These are phyloP conservation scores for Termitomyces sp. DNA, from an alignment of 768 basidiomycete species.

Conservation along the genomic window DNA sequence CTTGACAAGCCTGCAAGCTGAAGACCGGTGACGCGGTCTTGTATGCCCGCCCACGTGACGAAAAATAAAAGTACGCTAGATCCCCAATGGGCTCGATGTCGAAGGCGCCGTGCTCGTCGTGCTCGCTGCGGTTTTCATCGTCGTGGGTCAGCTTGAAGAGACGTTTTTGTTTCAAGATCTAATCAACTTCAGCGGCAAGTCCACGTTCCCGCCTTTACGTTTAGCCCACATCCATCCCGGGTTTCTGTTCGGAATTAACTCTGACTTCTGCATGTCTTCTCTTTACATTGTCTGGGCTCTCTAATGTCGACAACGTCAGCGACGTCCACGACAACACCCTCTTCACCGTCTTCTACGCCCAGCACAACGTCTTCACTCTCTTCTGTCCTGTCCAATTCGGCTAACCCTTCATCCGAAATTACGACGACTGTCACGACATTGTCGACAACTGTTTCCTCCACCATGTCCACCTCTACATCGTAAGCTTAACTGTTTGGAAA, in stretches of 20 bases:
- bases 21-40: background rate
- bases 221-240: background rate
- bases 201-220: slow-evolving; percentile 12
- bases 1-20: background rate
- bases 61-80: background rate
- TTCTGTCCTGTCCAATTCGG: slow-evolving; percentile 16
- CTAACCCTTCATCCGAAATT: slow-evolving; percentile 10
- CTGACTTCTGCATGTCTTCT: slow-evolving; percentile 13
- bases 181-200: slow-evolving; percentile 2
- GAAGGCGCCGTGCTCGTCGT: background rate
- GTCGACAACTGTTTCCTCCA: background rate
- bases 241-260: slow-evolving; percentile 2
- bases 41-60: background rate
- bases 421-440: slow-evolving; percentile 5
- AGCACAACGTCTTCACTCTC: slow-evolving; percentile 15
- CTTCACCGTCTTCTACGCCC: slow-evolving; percentile 15
- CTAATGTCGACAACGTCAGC: slow-evolving; percentile 13
- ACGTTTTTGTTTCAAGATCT: background rate
- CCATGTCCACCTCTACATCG: slow-evolving; percentile 12
- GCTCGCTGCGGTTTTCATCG: background rate
- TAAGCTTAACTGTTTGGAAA: background rate
- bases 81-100: background rate
- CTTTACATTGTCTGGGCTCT: slow-evolving; percentile 9
- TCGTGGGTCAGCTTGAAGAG: background rate
- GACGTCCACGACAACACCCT: slow-evolving; percentile 5